Evolutionary conservation across 2,329 filamentous ascomycete species (phyloP).

Genomic region (Myriosclerotinia duriaeana): DNA sequence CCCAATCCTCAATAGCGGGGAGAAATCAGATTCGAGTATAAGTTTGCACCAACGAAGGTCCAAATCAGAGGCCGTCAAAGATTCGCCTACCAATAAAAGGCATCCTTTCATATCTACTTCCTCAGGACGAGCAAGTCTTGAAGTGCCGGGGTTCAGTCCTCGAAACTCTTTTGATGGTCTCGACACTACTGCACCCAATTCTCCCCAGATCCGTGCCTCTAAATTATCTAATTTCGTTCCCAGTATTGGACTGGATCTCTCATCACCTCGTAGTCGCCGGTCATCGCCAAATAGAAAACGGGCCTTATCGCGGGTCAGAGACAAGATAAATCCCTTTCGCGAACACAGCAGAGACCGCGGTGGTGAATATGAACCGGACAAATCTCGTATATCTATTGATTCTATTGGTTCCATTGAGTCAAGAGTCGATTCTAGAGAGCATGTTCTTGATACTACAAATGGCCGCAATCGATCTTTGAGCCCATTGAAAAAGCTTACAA

Average conservation of each 20-base stretch:
- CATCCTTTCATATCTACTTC: conserved; percentile 29
- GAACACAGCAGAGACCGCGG: conserved; percentile 49
- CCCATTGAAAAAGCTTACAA: conserved; percentile 43
- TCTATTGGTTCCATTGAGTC: conserved; percentile 21
- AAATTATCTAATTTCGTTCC: conserved; percentile 46
- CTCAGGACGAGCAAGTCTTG: conserved; percentile 46
- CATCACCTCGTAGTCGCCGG: conserved; percentile 61
- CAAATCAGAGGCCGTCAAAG: conserved; percentile 28
- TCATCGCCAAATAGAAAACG: conserved; percentile 61
- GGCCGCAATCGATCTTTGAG: conserved; percentile 40
- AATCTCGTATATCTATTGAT: conserved; percentile 18
- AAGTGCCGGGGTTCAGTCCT: conserved; percentile 46
- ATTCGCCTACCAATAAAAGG: conserved; percentile 26
- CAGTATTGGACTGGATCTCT: conserved; percentile 61
- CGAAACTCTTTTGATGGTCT: conserved; percentile 46
- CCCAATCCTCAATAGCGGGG: conserved; percentile 25
- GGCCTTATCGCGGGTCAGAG: conserved; percentile 47
- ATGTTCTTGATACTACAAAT: conserved; percentile 30
- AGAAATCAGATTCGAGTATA: conserved; percentile 24
- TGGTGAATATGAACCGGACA: conserved; percentile 44
- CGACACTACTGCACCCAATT: conserved; percentile 46
- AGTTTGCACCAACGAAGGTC: conserved; percentile 32
- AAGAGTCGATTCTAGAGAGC: conserved; percentile 30
- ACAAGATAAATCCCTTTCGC: conserved; percentile 42
- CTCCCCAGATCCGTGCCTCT: conserved; percentile 34